Percentiles rank a stretch among this genome's conserved stretches.
Evolutionary conservation across 805 yeast species (phyloP).

Genomic region (Starmerella riodocensis): DNA sequence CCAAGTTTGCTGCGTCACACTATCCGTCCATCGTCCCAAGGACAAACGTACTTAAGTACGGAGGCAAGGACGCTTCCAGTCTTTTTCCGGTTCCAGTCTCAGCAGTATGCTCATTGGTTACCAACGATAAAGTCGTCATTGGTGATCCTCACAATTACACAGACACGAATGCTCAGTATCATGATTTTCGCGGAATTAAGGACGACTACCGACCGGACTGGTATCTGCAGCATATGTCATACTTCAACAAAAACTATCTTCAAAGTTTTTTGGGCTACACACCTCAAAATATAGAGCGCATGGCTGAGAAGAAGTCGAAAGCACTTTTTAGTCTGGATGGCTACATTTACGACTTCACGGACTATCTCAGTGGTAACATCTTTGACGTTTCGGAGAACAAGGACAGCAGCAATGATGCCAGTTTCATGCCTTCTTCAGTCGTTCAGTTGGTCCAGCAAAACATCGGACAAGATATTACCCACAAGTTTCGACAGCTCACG

Average conservation of each 20-base stretch:
- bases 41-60: conserved; percentile 27
- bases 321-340: conserved; percentile 28
- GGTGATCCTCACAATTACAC: conserved; percentile 29
- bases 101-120: conserved; percentile 29
- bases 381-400: conserved; percentile 16
- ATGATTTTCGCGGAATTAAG: conserved; percentile 30
- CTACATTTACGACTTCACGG: conserved; percentile 30
- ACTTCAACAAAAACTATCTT: conserved; percentile 27
- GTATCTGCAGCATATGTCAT: conserved; percentile 30
- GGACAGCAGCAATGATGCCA: conserved; percentile 19
- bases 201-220: conserved; percentile 33
- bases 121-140: conserved; percentile 22
- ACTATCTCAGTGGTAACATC: conserved; percentile 29
- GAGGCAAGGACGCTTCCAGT: conserved; percentile 28
- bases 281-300: conserved; percentile 22
- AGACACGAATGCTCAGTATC: conserved; percentile 30
- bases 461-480: conserved; percentile 29
- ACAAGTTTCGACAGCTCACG: conserved; percentile 22
- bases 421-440: conserved; percentile 26
- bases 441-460: conserved; percentile 26
- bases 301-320: conserved; percentile 20
- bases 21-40: conserved; percentile 30
- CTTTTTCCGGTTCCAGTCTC: conserved; percentile 32
- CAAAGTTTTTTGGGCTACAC: conserved; percentile 31
- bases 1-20: conserved; percentile 30